Percentiles rank a stretch among this genome's conserved stretches.
These are phyloP conservation scores for Aspergillus niger DNA, from an alignment of 2,329 filamentous ascomycete species.

Conservation along the genomic window DNA sequence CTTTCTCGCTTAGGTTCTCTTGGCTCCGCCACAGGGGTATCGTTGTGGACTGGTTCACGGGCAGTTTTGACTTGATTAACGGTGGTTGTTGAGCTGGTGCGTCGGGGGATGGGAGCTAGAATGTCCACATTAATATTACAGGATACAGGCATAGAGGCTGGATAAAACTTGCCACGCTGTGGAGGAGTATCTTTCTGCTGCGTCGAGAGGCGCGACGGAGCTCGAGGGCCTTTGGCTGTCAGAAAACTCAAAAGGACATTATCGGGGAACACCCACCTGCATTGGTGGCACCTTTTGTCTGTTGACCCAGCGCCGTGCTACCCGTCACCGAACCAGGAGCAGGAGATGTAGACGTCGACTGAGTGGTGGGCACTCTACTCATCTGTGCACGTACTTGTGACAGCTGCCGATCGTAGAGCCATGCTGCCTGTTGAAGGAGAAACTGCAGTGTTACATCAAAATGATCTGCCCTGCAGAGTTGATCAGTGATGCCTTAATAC, in stretches of 20 bases:
- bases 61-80: slow-evolving; percentile 30
- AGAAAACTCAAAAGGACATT: not conserved
- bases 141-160: not conserved
- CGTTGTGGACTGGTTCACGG: slow-evolving; percentile 29
- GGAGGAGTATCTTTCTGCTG: slow-evolving; percentile 36
- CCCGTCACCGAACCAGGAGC: slow-evolving; percentile 46
- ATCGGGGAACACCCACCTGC: not conserved
- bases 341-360: slow-evolving; percentile 47
- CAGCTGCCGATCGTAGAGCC: slow-evolving; percentile 87
- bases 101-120: slow-evolving; percentile 23
- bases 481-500: not conserved
- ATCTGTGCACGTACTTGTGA: slow-evolving; percentile 90
- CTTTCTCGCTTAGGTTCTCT: slow-evolving; percentile 29
- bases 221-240: slow-evolving; percentile 38
- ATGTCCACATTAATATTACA: not conserved
- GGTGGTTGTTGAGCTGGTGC: slow-evolving; percentile 36
- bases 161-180: slow-evolving; percentile 28
- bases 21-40: slow-evolving; percentile 25
- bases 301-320: slow-evolving; percentile 41
- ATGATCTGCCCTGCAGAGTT: slow-evolving; percentile 59
- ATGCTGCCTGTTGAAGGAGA: slow-evolving; percentile 88
- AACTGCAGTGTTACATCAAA: slow-evolving; percentile 89
- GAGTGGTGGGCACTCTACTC: slow-evolving; percentile 59
- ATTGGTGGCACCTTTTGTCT: slow-evolving; percentile 23
- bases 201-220: slow-evolving; percentile 42